phyloP scores from a whole-genome alignment of 192 early-diverging fungal genomes.

The Coemansia sp. region DNA sequence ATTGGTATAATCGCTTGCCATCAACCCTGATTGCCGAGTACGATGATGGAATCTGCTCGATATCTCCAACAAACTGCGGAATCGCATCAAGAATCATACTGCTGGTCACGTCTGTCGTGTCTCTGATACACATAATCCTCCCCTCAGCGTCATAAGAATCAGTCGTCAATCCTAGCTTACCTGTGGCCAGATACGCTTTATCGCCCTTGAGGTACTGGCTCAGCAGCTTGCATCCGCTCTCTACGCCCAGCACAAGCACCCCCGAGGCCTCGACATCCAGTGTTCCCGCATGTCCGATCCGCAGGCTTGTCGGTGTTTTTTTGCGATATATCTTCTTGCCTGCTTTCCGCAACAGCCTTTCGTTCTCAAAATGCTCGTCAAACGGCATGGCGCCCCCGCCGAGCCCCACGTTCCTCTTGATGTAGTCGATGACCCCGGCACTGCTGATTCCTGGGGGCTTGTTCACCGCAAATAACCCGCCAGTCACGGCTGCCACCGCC shows the following conservation, averaged over 20 bases:
- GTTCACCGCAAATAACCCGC: slow-evolving; percentile 48
- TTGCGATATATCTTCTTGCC: slow-evolving; percentile 22
- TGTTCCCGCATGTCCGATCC: slow-evolving; percentile 49
- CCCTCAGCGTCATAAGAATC: slow-evolving; percentile 65
- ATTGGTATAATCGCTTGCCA: slow-evolving; percentile 71
- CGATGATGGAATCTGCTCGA: slow-evolving; percentile 66
- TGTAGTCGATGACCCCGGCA: slow-evolving; percentile 40
- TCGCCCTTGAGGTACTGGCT: slow-evolving; percentile 45
- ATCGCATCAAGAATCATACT: slow-evolving; percentile 42
- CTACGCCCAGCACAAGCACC: slow-evolving; percentile 57
- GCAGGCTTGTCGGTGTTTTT: not conserved
- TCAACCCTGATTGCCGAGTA: slow-evolving; percentile 72
- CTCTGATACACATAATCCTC: slow-evolving; percentile 28
- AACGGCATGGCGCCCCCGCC: slow-evolving; percentile 22
- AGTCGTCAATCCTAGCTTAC: slow-evolving; percentile 57
- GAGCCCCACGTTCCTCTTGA: slow-evolving; percentile 41
- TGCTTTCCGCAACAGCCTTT: slow-evolving; percentile 14
- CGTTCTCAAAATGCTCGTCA: slow-evolving; percentile 36
- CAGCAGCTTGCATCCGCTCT: slow-evolving; percentile 59
- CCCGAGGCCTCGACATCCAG: slow-evolving; percentile 48
- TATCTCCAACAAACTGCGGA: slow-evolving; percentile 60
- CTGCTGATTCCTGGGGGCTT: slow-evolving; percentile 54
- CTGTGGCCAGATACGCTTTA: slow-evolving; percentile 61
- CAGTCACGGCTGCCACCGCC: slow-evolving; percentile 5
- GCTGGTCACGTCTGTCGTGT: slow-evolving; percentile 49